Evolutionary conservation across 306 rosid genomes (phyloP).

Genomic region (Trichosanthes truncata): DNA sequence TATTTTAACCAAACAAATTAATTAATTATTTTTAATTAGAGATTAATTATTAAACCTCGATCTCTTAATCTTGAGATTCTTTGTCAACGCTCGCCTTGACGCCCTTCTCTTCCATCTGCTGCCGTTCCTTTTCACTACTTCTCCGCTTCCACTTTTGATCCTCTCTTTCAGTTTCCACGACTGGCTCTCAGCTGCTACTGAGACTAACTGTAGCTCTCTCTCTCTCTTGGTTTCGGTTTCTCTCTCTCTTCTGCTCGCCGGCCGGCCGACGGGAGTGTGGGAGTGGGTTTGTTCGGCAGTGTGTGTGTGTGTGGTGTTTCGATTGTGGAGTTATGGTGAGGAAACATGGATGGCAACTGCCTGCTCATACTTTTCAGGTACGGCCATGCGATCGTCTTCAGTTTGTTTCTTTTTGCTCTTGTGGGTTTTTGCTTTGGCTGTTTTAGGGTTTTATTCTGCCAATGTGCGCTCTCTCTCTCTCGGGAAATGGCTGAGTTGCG

Average conservation of each 20-base stretch:
- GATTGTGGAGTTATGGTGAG: constrained; percentile 58
- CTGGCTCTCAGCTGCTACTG: not conserved
- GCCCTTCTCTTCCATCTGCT: constrained; percentile 4
- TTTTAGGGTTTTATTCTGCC: constrained; percentile 7
- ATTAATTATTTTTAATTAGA: too few species aligned
- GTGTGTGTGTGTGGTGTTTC: constrained; percentile 7
- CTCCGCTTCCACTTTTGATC: constrained; percentile 6
- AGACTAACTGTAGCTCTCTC: not conserved
- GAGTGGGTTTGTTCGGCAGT: constrained; percentile 15
- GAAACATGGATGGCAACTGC: constrained; percentile 96
- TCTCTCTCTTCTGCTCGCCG: constrained; percentile 5
- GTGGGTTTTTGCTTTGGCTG: not conserved
- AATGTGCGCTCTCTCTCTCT: not conserved
- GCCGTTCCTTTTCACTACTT: constrained; percentile 7
- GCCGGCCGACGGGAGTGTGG: not conserved
- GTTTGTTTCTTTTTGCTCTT: not conserved
- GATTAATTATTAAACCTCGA: not conserved
- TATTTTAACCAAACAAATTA: too few species aligned
- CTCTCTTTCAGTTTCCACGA: not conserved
- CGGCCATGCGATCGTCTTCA: not conserved
- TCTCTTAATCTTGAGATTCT: not conserved
- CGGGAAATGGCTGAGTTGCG: not conserved
- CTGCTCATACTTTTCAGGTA: constrained; percentile 98
- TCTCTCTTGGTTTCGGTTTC: not conserved
- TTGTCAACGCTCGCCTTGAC: constrained; percentile 5